A percentile compares a stretch with the other conserved stretches of the same genome.
These are phyloP conservation scores for Symbiodinium pilosum DNA, from an alignment of 73 alveolate genomes.

Conservation along the genomic window DNA sequence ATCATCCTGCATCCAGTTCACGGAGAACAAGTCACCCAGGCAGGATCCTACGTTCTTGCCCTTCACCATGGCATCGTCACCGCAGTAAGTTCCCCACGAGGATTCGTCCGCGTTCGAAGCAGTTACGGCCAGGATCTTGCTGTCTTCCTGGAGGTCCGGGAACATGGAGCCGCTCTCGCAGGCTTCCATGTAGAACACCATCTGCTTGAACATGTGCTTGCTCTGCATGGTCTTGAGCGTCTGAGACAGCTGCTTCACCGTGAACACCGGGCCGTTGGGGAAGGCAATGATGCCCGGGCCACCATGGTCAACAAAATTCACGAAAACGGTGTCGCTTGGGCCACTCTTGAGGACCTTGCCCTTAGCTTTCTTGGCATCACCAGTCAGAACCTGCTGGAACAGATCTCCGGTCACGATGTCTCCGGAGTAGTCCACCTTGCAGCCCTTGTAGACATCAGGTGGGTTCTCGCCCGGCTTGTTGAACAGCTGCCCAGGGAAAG, in stretches of 20 bases:
- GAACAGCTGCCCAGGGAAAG: constrained; percentile 98
- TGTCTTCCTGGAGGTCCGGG: constrained; percentile 96
- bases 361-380: constrained; percentile 95
- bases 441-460: constrained; percentile 98
- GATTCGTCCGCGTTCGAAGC: constrained; percentile 94
- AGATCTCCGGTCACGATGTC: constrained; percentile 98
- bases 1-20: constrained; percentile 95
- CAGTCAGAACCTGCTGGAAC: constrained; percentile 98
- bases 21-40: constrained; percentile 52
- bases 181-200: constrained; percentile 92
- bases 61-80: constrained; percentile 56
- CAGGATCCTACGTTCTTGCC: neutral
- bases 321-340: constrained; percentile 96
- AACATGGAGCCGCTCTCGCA: constrained; percentile 99
- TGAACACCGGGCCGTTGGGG: constrained; percentile 98
- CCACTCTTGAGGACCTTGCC: constrained; percentile 97
- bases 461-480: constrained; percentile 97
- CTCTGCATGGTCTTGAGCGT: constrained; percentile 75
- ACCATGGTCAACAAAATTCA: constrained; percentile 99
- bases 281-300: constrained; percentile 97
- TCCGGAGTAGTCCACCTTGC: constrained; percentile 98
- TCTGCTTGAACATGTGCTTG: constrained; percentile 90
- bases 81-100: constrained; percentile 82
- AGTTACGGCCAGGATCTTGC: constrained; percentile 86
- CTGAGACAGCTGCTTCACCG: constrained; percentile 96